A percentile compares a stretch with the other conserved stretches of the same genome.
Evolutionary conservation across 805 yeast genomes (phyloP).

Genomic region (Ogataea allantospora): DNA sequence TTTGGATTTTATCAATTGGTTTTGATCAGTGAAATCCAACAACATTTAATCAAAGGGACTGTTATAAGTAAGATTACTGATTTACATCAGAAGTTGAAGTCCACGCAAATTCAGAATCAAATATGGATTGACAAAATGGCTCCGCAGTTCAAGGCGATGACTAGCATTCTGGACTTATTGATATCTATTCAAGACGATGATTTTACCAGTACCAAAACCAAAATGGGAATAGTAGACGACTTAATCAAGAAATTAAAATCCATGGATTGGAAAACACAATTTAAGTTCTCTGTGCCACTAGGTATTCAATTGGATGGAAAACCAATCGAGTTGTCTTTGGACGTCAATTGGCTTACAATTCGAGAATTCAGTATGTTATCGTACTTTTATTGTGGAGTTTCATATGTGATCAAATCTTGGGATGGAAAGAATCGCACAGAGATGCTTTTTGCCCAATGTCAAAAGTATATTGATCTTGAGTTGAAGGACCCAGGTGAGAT

Average conservation of each 20-base stretch:
- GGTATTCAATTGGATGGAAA: background rate
- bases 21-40: conserved; percentile 32
- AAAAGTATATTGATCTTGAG: conserved; percentile 33
- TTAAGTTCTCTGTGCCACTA: conserved; percentile 11
- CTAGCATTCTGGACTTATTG: conserved; percentile 27
- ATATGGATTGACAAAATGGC: conserved; percentile 18
- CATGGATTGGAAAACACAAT: conserved; percentile 10
- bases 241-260: conserved; percentile 23
- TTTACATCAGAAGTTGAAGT: conserved; percentile 22
- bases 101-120: conserved; percentile 2
- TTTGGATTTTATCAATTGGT: conserved; percentile 24
- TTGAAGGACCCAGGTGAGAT: conserved; percentile 10
- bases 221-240: conserved; percentile 32
- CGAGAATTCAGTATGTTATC: conserved; percentile 42
- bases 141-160: conserved; percentile 36
- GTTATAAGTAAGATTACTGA: conserved; percentile 23
- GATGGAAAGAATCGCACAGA: conserved; percentile 35
- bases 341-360: conserved; percentile 41
- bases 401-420: conserved; percentile 37
- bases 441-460: conserved; percentile 39
- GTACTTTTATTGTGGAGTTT: conserved; percentile 43
- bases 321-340: conserved; percentile 21
- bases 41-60: conserved; percentile 33
- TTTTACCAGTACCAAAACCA: conserved; percentile 23
- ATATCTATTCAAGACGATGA: conserved; percentile 33